Conservation (phyloP, 23 red algal species). For the Gracilaria gracilis region DNA sequence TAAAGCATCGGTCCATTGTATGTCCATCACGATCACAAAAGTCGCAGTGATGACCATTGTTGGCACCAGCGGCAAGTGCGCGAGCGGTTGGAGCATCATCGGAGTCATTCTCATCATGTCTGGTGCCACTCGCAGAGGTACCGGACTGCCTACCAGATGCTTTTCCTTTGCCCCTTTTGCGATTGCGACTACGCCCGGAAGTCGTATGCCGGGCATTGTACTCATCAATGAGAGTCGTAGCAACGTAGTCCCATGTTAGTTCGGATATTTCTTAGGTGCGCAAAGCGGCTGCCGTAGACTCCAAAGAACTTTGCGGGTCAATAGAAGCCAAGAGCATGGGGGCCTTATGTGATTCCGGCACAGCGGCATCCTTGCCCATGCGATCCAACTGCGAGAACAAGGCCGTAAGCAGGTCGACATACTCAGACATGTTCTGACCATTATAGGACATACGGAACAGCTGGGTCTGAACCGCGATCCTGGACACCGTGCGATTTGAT, state of each 20-base stretch:
- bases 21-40: no score
- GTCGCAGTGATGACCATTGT: no score
- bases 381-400: conserved; percentile 19
- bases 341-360: conserved; percentile 35
- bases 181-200: no score
- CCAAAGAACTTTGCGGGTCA: not conserved
- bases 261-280: conserved; percentile 26
- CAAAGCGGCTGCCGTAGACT: conserved; percentile 32
- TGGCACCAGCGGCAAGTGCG: no score
- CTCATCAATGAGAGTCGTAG: conserved; percentile 32
- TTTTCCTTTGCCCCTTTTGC: not conserved
- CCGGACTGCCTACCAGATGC: not conserved
- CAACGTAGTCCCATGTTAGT: conserved; percentile 28
- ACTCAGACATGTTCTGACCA: conserved; percentile 40
- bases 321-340: conserved; percentile 31
- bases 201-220: not conserved
- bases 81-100: no score
- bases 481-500: conserved; percentile 38
- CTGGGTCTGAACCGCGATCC: conserved; percentile 21
- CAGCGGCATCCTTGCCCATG: conserved; percentile 20
- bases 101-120: not conserved
- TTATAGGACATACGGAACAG: conserved; percentile 32
- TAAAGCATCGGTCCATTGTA: no score
- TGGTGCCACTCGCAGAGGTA: not conserved
- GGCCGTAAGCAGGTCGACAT: conserved; percentile 22